Conservation (phyloP, 768 basidiomycete species). For the Mycena venus region DNA sequence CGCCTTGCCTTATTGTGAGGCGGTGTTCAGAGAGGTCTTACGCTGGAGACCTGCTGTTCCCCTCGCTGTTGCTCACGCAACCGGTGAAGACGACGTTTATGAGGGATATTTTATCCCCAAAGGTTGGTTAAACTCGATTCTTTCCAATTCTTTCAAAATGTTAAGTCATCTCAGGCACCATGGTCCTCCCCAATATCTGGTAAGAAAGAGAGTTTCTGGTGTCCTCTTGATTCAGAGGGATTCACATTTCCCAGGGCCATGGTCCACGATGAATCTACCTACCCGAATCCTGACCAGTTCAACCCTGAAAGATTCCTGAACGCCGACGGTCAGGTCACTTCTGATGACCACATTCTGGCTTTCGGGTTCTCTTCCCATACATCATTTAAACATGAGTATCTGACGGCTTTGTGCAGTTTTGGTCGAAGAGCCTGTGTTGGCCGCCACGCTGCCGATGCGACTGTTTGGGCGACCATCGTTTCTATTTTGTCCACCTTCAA, state of each 20-base stretch:
- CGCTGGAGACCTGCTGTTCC: conserved; percentile 23
- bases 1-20: conserved; percentile 14
- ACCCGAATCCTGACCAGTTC: conserved; percentile 44
- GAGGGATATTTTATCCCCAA: conserved; percentile 48
- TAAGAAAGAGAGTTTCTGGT: neutral
- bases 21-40: conserved; percentile 24
- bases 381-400: neutral
- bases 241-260: conserved; percentile 23
- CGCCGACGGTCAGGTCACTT: conserved; percentile 3
- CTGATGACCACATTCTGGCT: neutral
- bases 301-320: conserved; percentile 42
- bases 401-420: conserved; percentile 3
- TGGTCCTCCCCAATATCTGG: conserved; percentile 10
- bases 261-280: conserved; percentile 41
- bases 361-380: neutral
- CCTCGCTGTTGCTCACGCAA: conserved; percentile 29
- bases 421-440: conserved; percentile 1
- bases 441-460: conserved; percentile 3
- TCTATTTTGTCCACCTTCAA: neutral
- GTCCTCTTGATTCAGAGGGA: too few species aligned
- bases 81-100: conserved; percentile 44
- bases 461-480: conserved; percentile 3
- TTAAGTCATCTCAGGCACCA: neutral
- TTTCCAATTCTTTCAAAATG: neutral
- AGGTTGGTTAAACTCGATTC: conserved; percentile 41